phyloP scores from a whole-genome alignment of 2,329 filamentous ascomycete genomes.

The Verticillium klebahnii region DNA sequence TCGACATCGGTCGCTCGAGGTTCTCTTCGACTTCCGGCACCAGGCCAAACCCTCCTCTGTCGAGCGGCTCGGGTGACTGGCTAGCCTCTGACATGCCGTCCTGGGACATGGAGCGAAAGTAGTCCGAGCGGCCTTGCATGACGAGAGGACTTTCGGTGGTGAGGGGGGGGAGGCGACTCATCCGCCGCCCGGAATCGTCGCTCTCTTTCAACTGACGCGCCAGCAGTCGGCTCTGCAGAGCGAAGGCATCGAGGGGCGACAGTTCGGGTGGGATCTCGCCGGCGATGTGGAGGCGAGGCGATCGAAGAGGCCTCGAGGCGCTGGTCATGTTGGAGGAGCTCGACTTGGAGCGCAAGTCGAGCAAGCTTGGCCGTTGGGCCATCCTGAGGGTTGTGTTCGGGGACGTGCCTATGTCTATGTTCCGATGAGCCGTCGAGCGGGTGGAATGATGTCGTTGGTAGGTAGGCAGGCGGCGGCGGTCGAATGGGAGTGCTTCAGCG shows the following conservation, averaged over 20 bases:
- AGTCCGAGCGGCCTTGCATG: slow-evolving; percentile 69
- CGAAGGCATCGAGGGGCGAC: slow-evolving; percentile 93
- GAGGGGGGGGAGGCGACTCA: slow-evolving; percentile 81
- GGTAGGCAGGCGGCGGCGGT: slow-evolving; percentile 1
- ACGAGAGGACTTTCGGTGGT: slow-evolving; percentile 78
- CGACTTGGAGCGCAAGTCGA: slow-evolving; percentile 57
- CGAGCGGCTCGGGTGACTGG: slow-evolving; percentile 18
- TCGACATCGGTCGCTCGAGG: slow-evolving; percentile 61
- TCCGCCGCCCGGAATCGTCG: slow-evolving; percentile 66
- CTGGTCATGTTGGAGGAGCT: slow-evolving; percentile 40
- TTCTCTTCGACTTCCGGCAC: slow-evolving; percentile 54
- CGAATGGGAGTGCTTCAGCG: slow-evolving; percentile 2
- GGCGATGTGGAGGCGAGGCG: slow-evolving; percentile 71
- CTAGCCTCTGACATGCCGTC: slow-evolving; percentile 48
- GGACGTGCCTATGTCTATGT: slow-evolving; percentile 1
- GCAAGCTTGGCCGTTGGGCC: slow-evolving; percentile 51
- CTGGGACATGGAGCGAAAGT: slow-evolving; percentile 70
- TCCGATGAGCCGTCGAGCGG: slow-evolving; percentile 6
- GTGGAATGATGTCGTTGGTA: background rate
- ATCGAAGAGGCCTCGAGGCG: slow-evolving; percentile 54
- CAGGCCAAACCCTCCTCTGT: slow-evolving; percentile 40
- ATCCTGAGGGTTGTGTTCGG: slow-evolving; percentile 29
- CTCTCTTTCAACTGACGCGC: slow-evolving; percentile 83
- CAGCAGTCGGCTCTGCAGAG: slow-evolving; percentile 81
- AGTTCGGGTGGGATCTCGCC: slow-evolving; percentile 83